These are phyloP conservation scores for Hymenoscyphus fraxineus DNA, from an alignment of 2,329 filamentous ascomycete species.

Conservation along the genomic window DNA sequence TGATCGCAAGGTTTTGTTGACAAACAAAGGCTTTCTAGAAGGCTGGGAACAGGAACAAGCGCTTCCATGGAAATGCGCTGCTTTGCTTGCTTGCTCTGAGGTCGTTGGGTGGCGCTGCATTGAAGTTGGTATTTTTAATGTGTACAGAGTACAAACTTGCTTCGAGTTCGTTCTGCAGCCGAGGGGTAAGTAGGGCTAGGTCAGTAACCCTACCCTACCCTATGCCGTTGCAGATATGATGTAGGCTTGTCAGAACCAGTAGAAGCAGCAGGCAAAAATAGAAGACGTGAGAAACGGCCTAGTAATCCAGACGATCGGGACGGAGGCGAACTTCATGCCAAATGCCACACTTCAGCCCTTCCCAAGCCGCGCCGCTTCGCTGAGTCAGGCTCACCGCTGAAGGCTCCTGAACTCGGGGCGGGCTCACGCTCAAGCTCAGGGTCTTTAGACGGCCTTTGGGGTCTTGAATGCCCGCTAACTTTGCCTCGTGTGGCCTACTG, in stretches of 20 bases:
- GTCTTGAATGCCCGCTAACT: background rate
- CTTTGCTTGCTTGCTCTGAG: background rate
- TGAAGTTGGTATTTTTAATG: too few species aligned
- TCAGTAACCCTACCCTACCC: background rate
- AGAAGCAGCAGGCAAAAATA: background rate
- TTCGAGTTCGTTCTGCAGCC: background rate
- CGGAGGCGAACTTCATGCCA: background rate
- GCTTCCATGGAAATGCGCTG: background rate
- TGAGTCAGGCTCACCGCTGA: background rate
- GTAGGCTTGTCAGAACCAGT: background rate
- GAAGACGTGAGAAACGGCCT: too few species aligned
- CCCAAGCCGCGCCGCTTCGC: background rate
- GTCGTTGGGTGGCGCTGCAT: background rate
- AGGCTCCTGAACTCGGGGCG: too few species aligned
- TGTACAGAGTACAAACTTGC: background rate
- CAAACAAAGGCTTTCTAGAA: background rate
- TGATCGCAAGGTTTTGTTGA: background rate
- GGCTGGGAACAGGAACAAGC: background rate
- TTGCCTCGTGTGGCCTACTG: background rate
- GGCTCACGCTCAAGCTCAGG: background rate
- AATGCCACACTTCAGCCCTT: background rate
- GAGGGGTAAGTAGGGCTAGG: background rate
- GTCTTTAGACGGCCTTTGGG: background rate
- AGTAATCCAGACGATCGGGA: background rate
- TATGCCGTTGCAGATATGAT: background rate